Evolutionary conservation across 1,139 yeast genomes (phyloP).

Genomic region (Taphrina communis): DNA sequence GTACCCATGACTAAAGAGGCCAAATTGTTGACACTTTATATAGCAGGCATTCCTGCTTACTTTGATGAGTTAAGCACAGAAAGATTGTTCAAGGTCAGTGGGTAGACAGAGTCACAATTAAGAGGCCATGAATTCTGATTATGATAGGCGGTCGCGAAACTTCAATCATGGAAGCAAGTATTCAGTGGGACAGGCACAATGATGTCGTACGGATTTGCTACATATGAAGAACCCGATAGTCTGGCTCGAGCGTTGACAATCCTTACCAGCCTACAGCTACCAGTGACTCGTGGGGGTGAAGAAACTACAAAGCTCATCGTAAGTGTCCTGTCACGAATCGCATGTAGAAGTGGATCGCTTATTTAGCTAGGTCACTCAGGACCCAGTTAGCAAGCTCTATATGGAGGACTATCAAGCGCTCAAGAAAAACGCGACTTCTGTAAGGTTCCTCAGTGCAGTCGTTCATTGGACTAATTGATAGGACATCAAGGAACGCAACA

Average conservation of each 20-base stretch:
- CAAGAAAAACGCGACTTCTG: neutral
- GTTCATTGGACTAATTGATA: neutral
- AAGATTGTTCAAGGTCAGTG: conserved; percentile 45
- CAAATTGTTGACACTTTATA: conserved; percentile 50
- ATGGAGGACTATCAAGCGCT: conserved; percentile 19
- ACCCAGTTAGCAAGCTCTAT: conserved; percentile 19
- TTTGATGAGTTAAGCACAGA: conserved; percentile 49
- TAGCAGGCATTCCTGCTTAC: conserved; percentile 50
- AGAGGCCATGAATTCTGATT: neutral
- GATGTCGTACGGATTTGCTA: conserved; percentile 46
- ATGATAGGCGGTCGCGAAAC: conserved; percentile 47
- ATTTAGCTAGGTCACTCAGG: conserved; percentile 13
- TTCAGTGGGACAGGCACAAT: conserved; percentile 45
- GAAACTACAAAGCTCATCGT: neutral
- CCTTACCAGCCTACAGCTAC: conserved; percentile 42
- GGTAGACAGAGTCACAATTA: too few species aligned
- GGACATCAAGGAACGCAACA: conserved; percentile 33
- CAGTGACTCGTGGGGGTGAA: conserved; percentile 9
- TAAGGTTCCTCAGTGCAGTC: neutral
- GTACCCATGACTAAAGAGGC: conserved; percentile 48
- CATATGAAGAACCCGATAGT: conserved; percentile 45
- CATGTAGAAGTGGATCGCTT: neutral
- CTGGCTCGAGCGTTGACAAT: conserved; percentile 44
- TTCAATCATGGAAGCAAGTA: conserved; percentile 46
- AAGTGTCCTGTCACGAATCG: neutral